A percentile compares a stretch with the other conserved stretches of the same genome.
These are phyloP conservation scores for Artomyces pyxidatus DNA, from an alignment of 768 basidiomycete species.

Conservation along the genomic window DNA sequence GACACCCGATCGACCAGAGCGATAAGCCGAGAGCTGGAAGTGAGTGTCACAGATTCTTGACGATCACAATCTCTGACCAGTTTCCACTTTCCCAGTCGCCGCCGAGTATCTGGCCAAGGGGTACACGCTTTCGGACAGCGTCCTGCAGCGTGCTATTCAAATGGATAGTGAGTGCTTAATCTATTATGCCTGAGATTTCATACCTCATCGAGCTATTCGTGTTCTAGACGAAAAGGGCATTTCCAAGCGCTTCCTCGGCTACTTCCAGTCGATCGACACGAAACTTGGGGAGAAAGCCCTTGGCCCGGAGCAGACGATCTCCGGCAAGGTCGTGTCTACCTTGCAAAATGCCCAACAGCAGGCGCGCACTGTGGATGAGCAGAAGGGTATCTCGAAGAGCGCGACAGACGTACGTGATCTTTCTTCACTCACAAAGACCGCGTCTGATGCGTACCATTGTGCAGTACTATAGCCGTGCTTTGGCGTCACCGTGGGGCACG, in stretches of 20 bases:
- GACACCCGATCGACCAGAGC: constrained; percentile 56
- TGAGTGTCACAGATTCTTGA: constrained; percentile 26
- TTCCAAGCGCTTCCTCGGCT: constrained; percentile 73
- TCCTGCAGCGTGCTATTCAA: constrained; percentile 75
- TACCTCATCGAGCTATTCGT: neutral
- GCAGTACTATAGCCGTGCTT: constrained; percentile 73
- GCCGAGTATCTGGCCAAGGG: constrained; percentile 93
- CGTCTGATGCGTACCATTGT: no score
- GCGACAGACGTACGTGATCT: constrained; percentile 57
- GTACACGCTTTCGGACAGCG: constrained; percentile 69
- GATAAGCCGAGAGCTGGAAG: constrained; percentile 90
- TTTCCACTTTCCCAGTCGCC: constrained; percentile 43
- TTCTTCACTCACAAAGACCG: neutral
- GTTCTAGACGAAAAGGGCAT: constrained; percentile 73
- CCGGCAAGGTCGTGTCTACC: constrained; percentile 60
- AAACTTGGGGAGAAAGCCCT: constrained; percentile 61
- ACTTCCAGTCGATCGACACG: constrained; percentile 66
- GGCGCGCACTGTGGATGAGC: constrained; percentile 70
- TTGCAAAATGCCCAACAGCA: constrained; percentile 58
- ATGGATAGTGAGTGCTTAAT: constrained; percentile 46
- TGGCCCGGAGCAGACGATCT: constrained; percentile 77
- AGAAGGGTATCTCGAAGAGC: constrained; percentile 64
- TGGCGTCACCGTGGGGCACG: constrained; percentile 70
- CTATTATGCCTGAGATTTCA: neutral
- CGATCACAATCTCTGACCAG: neutral